Percentiles rank a stretch among this genome's conserved stretches.
phyloP scores from a whole-genome alignment of 176 grass and related monocot species.

The Oryza glaberrima region DNA sequence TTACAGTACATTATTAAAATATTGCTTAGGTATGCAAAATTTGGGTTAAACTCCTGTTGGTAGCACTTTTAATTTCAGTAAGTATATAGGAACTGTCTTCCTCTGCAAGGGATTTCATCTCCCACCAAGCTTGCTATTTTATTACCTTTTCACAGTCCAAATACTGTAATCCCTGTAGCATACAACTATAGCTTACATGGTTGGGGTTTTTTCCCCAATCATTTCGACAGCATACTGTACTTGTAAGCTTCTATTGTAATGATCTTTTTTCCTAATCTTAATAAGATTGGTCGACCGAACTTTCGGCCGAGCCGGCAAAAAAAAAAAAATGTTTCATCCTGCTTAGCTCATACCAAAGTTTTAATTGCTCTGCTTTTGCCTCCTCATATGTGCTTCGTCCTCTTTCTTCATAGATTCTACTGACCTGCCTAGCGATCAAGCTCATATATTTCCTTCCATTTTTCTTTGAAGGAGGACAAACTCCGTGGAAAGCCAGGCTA shows the following conservation, averaged over 20 bases:
- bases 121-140: neutral
- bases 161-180: neutral
- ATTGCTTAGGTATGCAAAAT: constrained; percentile 8
- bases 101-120: constrained; percentile 3
- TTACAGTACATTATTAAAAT: neutral
- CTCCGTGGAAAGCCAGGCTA: constrained; percentile 84
- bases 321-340: neutral
- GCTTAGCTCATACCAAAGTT: neutral
- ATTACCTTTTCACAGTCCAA: neutral
- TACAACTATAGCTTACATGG: too few species aligned
- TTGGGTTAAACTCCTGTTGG: neutral
- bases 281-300: too few species aligned
- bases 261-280: too few species aligned
- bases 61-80: constrained; percentile 6
- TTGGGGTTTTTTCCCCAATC: too few species aligned
- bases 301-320: too few species aligned
- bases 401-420: neutral
- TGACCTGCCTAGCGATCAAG: too few species aligned
- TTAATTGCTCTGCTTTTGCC: constrained; percentile 7
- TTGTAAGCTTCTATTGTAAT: too few species aligned
- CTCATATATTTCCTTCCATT: constrained; percentile 16
- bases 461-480: constrained; percentile 84
- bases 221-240: too few species aligned
- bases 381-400: constrained; percentile 32
- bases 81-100: constrained; percentile 20